Base-by-base conservation (phyloP, 1,139 yeast species). In the Yamadazyma songkhlaensis region DNA sequence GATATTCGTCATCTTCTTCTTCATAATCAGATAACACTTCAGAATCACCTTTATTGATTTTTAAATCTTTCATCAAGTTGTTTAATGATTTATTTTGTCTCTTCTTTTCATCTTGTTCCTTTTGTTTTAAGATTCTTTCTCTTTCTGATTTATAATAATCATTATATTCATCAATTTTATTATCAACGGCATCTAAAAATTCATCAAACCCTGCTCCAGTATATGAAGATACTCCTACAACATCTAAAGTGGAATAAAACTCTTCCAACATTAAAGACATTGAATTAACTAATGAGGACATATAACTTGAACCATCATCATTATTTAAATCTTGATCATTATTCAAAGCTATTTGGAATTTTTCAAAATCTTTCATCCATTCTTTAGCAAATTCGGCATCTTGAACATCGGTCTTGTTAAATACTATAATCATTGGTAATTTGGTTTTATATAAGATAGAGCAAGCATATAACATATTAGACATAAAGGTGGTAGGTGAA, bases 351-450 rank as follows among this genome's bases (percentile, higher is more conserved):
- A 64, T 67, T 60, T 92, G 98, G 67, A 94, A 94, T 13, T 79
- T 72, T 60, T 92, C 97, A 60, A 94, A 94, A 61, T 94, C 98
- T 3, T 83, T 77, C 97, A 94, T 89, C 99, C 99, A 94, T 48
- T 88, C 95, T 56, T 81, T 83, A 22, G 96, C 97, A 63, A 89
- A 89, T 37, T 77, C 81, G 0, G 95, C 88, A 43, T 82, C 81
- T 50, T 83, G 72, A 7, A 85, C 90, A 61, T 94, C 99, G 2
- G 94, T 87, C 64, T 94, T 94, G 64, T 94, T 94, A 69, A 92
- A 94, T 6, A 94, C 98, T 15, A 94, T 77, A 53, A 94, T 84
- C 96, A 94, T 89, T 23, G 99, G 99, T 39, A 94, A 72, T 59
- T 92, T 90, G 21, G 97, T 92, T 64, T 94, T 94, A 69, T 94